Base-by-base conservation (phyloP, 2,329 filamentous ascomycete genomes). In the Apiospora marii region DNA sequence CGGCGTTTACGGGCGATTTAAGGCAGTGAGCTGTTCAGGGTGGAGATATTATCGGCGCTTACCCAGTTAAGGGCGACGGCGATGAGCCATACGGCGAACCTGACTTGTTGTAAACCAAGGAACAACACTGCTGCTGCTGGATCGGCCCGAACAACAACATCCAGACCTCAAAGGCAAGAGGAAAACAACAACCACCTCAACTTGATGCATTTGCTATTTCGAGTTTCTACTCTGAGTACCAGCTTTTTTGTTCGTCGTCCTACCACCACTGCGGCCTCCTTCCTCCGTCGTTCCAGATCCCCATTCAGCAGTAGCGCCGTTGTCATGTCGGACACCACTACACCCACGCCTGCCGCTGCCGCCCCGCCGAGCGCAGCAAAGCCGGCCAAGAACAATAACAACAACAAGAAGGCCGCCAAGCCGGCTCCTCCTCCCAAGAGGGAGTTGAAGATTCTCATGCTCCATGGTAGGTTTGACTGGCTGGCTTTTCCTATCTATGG, bases 381-480 rank as follows among this genome's bases (percentile, higher is more conserved):
- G 46, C 68, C 68, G 46, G 68, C 67, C 24, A 41, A 41, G 8
- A 10, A 10, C 68, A 53, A 70, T n/a, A 69, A 69, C 58, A 41
- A 43, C 19, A 34, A 10, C 34, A 53, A 70, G 48, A 48, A 48
- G 16, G 34, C 75, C 76, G 68, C 80, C 79, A 80, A 80, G 72
- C 73, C 79, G 5, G 81, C 80, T 72, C 73, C 79, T 72, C 72
- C 79, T 72, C 81, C 78, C 51, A 88, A 87, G 81, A 86, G 81
- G 71, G 83, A 87, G 71, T 77, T 92, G 72, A 94, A 91, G 82
- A 91, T 95, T 75, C 86, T 95, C 64, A 94, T 95, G 92, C 87
- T 95, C 41, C 93, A 95, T 78, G 93, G 90, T 91, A 81, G 71
- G 83, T 77, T 37, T 51, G 69, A n/a, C 19, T 27, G 22, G n/a